phyloP scores from a whole-genome alignment of 2,329 filamentous ascomycete genomes.

The Paecilomyces sp. region DNA sequence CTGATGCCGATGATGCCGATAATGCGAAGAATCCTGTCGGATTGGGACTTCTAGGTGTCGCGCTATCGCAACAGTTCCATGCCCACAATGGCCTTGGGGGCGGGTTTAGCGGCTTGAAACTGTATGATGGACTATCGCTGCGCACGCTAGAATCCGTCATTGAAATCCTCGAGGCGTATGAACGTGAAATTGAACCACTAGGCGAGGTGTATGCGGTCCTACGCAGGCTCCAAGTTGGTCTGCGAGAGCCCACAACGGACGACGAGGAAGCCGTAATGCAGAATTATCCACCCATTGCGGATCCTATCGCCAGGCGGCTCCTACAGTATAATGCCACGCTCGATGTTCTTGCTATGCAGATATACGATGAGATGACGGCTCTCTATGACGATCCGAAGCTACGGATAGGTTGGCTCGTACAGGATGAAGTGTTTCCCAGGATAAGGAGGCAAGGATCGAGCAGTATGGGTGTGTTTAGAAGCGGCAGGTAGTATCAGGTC shows the following conservation, averaged over 20 bases:
- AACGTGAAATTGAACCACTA: slow-evolving; percentile 11
- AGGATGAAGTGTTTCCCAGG: slow-evolving; percentile 2
- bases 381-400: slow-evolving; percentile 41
- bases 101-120: slow-evolving; percentile 10
- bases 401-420: slow-evolving; percentile 4
- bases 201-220: slow-evolving; percentile 9
- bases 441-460: neutral
- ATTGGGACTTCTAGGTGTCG: slow-evolving; percentile 7
- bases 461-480: neutral
- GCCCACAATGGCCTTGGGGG: slow-evolving; percentile 1
- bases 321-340: slow-evolving; percentile 10
- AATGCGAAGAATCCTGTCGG: slow-evolving; percentile 1
- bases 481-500: neutral
- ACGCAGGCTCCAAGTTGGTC: slow-evolving; percentile 7
- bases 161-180: slow-evolving; percentile 12
- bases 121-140: slow-evolving; percentile 12
- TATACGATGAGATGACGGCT: slow-evolving; percentile 50
- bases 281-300: slow-evolving; percentile 9
- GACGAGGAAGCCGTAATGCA: slow-evolving; percentile 3
- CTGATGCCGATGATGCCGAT: neutral
- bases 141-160: slow-evolving; percentile 10
- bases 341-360: slow-evolving; percentile 10
- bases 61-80: slow-evolving; percentile 1
- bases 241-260: slow-evolving; percentile 4
- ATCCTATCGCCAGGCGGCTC: slow-evolving; percentile 8